Evolutionary conservation across 306 rosid genomes (phyloP).

Genomic region (Urtica urens): DNA sequence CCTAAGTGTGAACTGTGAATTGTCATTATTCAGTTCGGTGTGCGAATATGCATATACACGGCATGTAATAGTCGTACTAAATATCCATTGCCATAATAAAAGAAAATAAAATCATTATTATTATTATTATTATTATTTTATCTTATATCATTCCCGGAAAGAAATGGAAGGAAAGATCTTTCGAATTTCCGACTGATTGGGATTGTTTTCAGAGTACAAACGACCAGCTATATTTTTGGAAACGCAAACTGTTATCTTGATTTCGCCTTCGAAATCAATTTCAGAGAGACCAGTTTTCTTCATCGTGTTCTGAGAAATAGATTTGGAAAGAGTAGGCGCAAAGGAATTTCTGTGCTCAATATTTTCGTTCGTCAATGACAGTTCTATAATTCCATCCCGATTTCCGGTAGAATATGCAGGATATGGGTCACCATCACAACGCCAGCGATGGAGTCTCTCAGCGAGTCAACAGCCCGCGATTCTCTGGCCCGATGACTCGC

Average conservation of each 20-base stretch:
- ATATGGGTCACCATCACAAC: constrained; percentile 52
- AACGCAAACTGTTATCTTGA: too few relatives aligned
- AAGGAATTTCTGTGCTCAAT: not conserved
- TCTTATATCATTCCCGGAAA: not conserved
- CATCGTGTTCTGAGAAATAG: too few relatives aligned
- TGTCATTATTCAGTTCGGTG: not conserved
- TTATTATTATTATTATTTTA: not conserved
- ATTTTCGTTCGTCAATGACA: constrained; percentile 25
- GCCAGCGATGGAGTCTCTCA: constrained; percentile 71
- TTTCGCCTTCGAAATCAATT: too few relatives aligned
- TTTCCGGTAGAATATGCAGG: not conserved
- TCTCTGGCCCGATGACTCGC: constrained; percentile 90
- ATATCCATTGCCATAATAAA: not conserved
- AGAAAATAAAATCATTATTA: not conserved
- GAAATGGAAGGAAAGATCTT: not conserved
- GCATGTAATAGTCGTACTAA: not conserved
- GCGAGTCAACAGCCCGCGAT: constrained; percentile 83
- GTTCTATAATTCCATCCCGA: constrained; percentile 21
- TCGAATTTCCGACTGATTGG: not conserved
- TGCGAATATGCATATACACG: not conserved
- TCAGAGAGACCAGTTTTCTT: too few relatives aligned
- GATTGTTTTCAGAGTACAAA: not conserved
- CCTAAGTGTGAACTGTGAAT: not conserved
- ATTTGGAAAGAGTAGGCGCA: not conserved
- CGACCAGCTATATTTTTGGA: not conserved